Conservation (phyloP, 345 rosid species). For the Eucalyptus marginata region DNA sequence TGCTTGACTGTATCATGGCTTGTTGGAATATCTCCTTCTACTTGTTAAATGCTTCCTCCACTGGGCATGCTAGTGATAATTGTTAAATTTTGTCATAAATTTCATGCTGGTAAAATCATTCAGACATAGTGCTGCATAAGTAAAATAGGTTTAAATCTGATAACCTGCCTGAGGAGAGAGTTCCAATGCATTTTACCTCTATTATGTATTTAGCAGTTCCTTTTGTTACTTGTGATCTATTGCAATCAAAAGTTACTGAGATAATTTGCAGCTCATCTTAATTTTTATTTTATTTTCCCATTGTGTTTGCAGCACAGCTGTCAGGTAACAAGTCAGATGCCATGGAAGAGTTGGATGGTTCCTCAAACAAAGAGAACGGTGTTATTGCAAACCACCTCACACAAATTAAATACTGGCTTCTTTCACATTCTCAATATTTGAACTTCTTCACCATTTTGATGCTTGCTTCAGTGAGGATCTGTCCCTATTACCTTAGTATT, state of each 20-base stretch:
- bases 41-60: neutral
- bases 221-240: neutral
- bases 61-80: neutral
- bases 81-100: neutral
- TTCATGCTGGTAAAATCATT: neutral
- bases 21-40: neutral
- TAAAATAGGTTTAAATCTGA: neutral
- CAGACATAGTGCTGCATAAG: neutral
- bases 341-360: conserved; percentile 55
- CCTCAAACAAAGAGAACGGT: conserved; percentile 49
- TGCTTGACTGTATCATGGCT: neutral
- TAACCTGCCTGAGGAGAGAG: neutral
- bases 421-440: conserved; percentile 59
- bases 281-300: neutral
- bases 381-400: conserved; percentile 34
- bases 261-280: neutral
- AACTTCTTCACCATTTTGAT: conserved; percentile 79
- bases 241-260: neutral
- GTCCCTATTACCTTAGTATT: neutral
- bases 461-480: conserved; percentile 85
- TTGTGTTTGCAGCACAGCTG: conserved; percentile 39
- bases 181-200: neutral
- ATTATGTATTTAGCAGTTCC: neutral
- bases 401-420: conserved; percentile 52
- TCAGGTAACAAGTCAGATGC: conserved; percentile 54